Evolutionary conservation across 108 stramenopile genomes (phyloP).

Genomic region (Poteriospumella lacustris): DNA sequence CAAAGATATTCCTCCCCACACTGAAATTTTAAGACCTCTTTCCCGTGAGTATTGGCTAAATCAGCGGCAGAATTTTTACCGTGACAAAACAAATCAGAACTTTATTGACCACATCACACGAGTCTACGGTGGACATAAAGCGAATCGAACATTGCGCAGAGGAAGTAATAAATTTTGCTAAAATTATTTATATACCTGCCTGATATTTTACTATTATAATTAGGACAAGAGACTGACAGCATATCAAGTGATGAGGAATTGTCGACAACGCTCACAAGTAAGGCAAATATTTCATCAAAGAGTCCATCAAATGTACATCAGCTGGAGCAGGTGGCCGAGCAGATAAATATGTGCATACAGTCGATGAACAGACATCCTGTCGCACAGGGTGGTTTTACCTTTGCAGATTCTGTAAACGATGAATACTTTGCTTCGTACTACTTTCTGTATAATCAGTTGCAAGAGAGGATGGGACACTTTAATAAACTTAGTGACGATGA

Average conservation of each 20-base stretch:
- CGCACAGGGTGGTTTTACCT: conserved; percentile 6
- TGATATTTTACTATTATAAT: conserved; percentile 10
- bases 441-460: conserved; percentile 8
- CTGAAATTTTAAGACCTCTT: conserved; percentile 8
- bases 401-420: conserved; percentile 8
- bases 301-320: conserved; percentile 8
- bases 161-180: conserved; percentile 9
- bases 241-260: conserved; percentile 8
- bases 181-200: conserved; percentile 9
- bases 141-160: conserved; percentile 6
- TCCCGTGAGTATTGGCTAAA: conserved; percentile 7
- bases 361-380: conserved; percentile 7
- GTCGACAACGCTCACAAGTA: conserved; percentile 6
- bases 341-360: conserved; percentile 8
- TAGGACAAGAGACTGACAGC: conserved; percentile 6
- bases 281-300: conserved; percentile 8
- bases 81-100: conserved; percentile 8
- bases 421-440: conserved; percentile 8
- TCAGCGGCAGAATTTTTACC: conserved; percentile 7
- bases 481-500: conserved; percentile 8
- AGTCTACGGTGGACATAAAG: conserved; percentile 7
- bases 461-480: conserved; percentile 7
- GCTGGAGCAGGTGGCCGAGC: conserved; percentile 5
- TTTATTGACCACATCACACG: conserved; percentile 7
- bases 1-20: conserved; percentile 7